A percentile compares a stretch with the other conserved stretches of the same genome.
Evolutionary conservation across 345 rosid genomes (phyloP).

Genomic region (Sapria himalayana): DNA sequence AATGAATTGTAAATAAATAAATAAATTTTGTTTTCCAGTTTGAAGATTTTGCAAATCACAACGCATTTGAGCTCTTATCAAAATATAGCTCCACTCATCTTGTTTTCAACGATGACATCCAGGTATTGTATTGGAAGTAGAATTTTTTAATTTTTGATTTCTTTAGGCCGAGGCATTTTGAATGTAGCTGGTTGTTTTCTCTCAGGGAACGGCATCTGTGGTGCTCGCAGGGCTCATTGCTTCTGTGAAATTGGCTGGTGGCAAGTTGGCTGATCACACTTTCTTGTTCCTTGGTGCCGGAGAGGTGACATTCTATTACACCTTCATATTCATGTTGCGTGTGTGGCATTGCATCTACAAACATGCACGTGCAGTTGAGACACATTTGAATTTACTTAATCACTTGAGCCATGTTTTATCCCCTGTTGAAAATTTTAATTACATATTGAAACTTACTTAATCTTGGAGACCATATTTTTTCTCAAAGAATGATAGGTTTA

Average conservation of each 20-base stretch:
- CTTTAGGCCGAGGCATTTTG: too few species aligned
- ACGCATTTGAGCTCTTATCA: slow-evolving; percentile 64
- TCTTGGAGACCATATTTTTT: too few species aligned
- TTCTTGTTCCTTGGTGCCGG: slow-evolving; percentile 97
- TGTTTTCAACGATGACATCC: slow-evolving; percentile 92
- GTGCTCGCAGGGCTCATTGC: slow-evolving; percentile 80
- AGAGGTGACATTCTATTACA: slow-evolving; percentile 34
- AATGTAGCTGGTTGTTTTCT: slow-evolving; percentile 4
- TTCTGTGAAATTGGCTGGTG: slow-evolving; percentile 46
- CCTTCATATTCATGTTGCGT: too few species aligned
- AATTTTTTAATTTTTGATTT: neutral
- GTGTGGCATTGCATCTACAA: too few species aligned
- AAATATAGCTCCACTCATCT: slow-evolving; percentile 63
- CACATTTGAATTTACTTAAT: too few species aligned
- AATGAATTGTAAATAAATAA: too few species aligned
- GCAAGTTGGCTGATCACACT: slow-evolving; percentile 46
- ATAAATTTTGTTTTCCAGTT: slow-evolving; percentile 71
- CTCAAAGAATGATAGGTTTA: too few species aligned
- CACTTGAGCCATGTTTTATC: too few species aligned
- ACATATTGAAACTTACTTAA: too few species aligned
- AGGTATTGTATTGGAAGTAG: slow-evolving; percentile 18
- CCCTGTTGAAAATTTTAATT: too few species aligned
- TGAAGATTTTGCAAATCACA: slow-evolving; percentile 97
- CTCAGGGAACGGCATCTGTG: slow-evolving; percentile 88
- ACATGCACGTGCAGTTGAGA: too few species aligned